Evolutionary conservation across 2,329 filamentous ascomycete species (phyloP).

Genomic region (Berkeleyomyces basicola): DNA sequence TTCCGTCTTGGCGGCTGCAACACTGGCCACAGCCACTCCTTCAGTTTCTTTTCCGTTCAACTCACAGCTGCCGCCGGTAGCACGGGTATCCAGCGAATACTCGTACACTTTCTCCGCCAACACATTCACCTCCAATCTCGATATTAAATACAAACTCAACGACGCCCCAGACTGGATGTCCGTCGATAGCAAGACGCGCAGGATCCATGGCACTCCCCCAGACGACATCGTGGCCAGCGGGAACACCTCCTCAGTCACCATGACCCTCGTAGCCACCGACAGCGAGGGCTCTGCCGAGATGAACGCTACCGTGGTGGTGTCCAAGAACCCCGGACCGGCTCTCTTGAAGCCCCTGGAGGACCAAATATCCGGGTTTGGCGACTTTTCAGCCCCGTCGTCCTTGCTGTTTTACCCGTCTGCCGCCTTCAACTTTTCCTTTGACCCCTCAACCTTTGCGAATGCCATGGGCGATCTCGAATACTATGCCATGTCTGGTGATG

Average conservation of each 20-base stretch:
- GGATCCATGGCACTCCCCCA: conserved; percentile 54
- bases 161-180: conserved; percentile 55
- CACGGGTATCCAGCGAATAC: conserved; percentile 49
- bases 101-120: conserved; percentile 54
- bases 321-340: conserved; percentile 35
- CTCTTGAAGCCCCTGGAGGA: conserved; percentile 39
- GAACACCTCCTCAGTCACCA: conserved; percentile 39
- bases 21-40: conserved; percentile 24
- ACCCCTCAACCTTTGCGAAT: conserved; percentile 45
- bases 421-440: conserved; percentile 36
- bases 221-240: conserved; percentile 30
- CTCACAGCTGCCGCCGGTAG: conserved; percentile 67
- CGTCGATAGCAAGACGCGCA: conserved; percentile 46
- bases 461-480: conserved; percentile 42
- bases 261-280: conserved; percentile 57
- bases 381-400: conserved; percentile 42
- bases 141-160: conserved; percentile 50
- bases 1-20: conserved; percentile 18
- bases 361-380: conserved; percentile 41
- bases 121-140: conserved; percentile 49
- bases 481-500: conserved; percentile 59
- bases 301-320: conserved; percentile 55
- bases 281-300: conserved; percentile 43
- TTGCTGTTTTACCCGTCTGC: conserved; percentile 38
- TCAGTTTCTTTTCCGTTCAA: conserved; percentile 56